A percentile compares a stretch with the other conserved stretches of the same genome.
Conservation (phyloP, 306 rosid species). For the Mucuna pruriens region DNA sequence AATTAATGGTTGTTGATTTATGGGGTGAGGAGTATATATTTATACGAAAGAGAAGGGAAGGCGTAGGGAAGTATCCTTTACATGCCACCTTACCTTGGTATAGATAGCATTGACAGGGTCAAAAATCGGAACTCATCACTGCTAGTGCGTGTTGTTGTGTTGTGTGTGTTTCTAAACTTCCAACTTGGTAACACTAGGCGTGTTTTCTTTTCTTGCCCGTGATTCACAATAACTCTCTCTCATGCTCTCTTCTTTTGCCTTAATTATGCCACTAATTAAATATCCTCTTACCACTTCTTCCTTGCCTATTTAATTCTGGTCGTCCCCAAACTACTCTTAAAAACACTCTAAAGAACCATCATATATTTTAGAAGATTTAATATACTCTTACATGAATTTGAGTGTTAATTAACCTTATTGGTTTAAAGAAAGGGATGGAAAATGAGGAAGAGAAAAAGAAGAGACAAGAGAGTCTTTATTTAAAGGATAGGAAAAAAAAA, state of each 20-base stretch:
- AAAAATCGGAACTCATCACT: background rate
- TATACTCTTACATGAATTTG: background rate
- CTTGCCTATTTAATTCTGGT: background rate
- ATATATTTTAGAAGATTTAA: background rate
- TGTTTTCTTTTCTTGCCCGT: background rate
- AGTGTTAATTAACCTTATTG: background rate
- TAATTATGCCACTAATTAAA: background rate
- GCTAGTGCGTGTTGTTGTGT: background rate
- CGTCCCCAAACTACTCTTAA: background rate
- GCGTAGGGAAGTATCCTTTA: background rate
- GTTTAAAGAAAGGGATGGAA: background rate
- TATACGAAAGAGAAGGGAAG: background rate
- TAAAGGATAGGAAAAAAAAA: no score
- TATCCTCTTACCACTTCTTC: conserved; percentile 4
- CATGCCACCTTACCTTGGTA: background rate
- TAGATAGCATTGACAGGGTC: conserved; percentile 39
- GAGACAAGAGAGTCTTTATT: no score
- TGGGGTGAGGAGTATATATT: background rate
- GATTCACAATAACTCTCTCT: background rate
- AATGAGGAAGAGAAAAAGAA: background rate
- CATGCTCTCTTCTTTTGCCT: background rate
- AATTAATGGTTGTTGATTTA: background rate
- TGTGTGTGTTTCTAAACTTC: background rate
- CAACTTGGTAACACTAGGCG: background rate
- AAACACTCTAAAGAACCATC: background rate